A percentile compares a stretch with the other conserved stretches of the same genome.
Conservation (phyloP, 768 basidiomycete genomes). For the Suillus fuscotomentosus region DNA sequence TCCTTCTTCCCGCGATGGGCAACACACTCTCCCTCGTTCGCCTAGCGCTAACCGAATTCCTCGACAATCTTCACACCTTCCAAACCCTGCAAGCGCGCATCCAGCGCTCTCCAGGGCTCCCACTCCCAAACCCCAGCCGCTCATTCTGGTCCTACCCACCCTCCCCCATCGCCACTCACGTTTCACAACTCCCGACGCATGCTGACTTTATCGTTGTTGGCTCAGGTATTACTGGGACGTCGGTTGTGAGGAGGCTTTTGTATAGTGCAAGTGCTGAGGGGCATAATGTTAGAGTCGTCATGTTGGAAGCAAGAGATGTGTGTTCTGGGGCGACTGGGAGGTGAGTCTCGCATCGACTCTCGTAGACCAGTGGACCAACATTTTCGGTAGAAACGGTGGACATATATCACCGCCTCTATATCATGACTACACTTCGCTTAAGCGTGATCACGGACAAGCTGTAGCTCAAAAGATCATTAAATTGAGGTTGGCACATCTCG, state of each 20-base stretch:
- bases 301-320: slow-evolving; percentile 79
- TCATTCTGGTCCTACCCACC: slow-evolving; percentile 66
- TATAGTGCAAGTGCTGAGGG: slow-evolving; percentile 27
- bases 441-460: slow-evolving; percentile 42
- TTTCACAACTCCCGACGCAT: slow-evolving; percentile 30
- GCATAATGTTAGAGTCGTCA: slow-evolving; percentile 47
- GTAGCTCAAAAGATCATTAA: slow-evolving; percentile 53
- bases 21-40: slow-evolving; percentile 23
- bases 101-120: slow-evolving; percentile 52
- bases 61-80: slow-evolving; percentile 19
- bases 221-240: slow-evolving; percentile 73
- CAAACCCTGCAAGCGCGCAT: slow-evolving; percentile 33
- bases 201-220: slow-evolving; percentile 74
- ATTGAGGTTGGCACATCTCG: slow-evolving; percentile 60
- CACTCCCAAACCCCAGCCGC: slow-evolving; percentile 48
- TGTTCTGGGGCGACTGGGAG: slow-evolving; percentile 77
- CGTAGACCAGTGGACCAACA: not conserved
- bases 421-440: slow-evolving; percentile 52
- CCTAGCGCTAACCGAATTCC: slow-evolving; percentile 19
- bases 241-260: slow-evolving; percentile 55
- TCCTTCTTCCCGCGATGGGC: slow-evolving; percentile 19
- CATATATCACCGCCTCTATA: slow-evolving; percentile 63
- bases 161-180: slow-evolving; percentile 44
- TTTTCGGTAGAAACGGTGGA: slow-evolving; percentile 57
- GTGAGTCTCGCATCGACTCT: slow-evolving; percentile 31